Evolutionary conservation across 1,284 basidiomycete genomes (phyloP), one percentile per base, ranked within the genome.

Genomic region (Irpex lacteus): DNA sequence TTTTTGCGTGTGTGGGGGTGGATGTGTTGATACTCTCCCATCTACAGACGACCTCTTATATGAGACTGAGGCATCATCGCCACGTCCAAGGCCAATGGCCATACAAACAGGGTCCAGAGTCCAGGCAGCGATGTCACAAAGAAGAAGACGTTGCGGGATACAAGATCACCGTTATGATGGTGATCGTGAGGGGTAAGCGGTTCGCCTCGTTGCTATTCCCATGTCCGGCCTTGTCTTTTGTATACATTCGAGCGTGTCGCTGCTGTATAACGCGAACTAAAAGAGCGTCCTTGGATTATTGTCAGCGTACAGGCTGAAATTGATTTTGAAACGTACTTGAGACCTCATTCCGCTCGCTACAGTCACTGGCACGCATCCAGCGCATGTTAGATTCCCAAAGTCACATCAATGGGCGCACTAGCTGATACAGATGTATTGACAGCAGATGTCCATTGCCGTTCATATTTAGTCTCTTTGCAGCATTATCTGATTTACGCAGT

Each of bases 1-100:
- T 63, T 47, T 59, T 62, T 36, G 49, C 55, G 32, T 13, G 50
- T 19, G 61, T 62, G 26, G 61, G 55, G 21, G 50, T 19, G 50
- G 50, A 26, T 53, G 32, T 32, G 54, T 9, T 56, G 54, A 15
- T 26, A 6, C n/a, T 37, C 54, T 26, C 54, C 11, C 26, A 32
- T 37, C 32, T 15, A 18, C 54, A 37, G 2, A 32, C 54, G 32
- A 37, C 32, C 8, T 36, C 54, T 56, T 56, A 56, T 56, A 56
- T 13, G 11, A 37, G 32, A 36, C 40, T n/a, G 34, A 56, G 26
- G 54, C 32, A 37, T 9, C 34, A 56, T 56, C 54, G 54, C 54
- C 54, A 56, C 54, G 21, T 19, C 18, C 18, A n/a, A 32, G 26
- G 9, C 15, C 11, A 56, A 56, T 32, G 26, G 54, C 26, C 54